These are phyloP conservation scores for Brettanomyces sp. DNA, from an alignment of 805 yeast genomes.

Conservation along the genomic window DNA sequence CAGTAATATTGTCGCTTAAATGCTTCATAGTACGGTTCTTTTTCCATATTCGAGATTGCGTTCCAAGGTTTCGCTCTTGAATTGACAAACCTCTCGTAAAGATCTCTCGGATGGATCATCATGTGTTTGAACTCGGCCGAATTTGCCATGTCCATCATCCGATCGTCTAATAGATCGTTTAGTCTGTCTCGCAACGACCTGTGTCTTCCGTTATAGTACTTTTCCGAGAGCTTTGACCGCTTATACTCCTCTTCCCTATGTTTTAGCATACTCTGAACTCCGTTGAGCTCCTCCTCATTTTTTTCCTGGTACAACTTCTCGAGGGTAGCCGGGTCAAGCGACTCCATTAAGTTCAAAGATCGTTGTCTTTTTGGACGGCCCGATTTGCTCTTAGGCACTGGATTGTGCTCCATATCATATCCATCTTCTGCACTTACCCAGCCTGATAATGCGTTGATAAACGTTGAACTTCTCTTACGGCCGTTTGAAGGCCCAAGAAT, in stretches of 20 bases:
- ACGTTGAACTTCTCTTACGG: constrained; percentile 5
- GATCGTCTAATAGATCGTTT: constrained; percentile 18
- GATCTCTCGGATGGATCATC: constrained; percentile 18
- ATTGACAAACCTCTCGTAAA: constrained; percentile 18
- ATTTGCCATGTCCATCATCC: constrained; percentile 18
- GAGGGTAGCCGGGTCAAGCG: not conserved
- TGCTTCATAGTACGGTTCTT: constrained; percentile 20
- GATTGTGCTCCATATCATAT: not conserved
- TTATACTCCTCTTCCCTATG: not conserved
- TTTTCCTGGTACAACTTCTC: not conserved
- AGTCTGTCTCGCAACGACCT: constrained; percentile 17
- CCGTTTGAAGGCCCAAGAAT: constrained; percentile 8
- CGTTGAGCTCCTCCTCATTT: not conserved
- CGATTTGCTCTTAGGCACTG: not conserved
- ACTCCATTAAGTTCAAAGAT: not conserved
- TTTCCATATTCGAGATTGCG: constrained; percentile 12
- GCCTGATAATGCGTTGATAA: not conserved
- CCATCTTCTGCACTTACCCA: constrained; percentile 1
- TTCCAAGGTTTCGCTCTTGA: constrained; percentile 17
- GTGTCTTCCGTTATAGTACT: not conserved
- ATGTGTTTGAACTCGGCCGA: constrained; percentile 20
- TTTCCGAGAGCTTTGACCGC: not conserved
- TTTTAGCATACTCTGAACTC: not conserved
- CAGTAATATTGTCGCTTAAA: constrained; percentile 20
- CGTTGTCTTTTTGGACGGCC: constrained; percentile 1